Base-by-base conservation (phyloP, 1,139 yeast species). In the Blastobotrys indianensis region DNA sequence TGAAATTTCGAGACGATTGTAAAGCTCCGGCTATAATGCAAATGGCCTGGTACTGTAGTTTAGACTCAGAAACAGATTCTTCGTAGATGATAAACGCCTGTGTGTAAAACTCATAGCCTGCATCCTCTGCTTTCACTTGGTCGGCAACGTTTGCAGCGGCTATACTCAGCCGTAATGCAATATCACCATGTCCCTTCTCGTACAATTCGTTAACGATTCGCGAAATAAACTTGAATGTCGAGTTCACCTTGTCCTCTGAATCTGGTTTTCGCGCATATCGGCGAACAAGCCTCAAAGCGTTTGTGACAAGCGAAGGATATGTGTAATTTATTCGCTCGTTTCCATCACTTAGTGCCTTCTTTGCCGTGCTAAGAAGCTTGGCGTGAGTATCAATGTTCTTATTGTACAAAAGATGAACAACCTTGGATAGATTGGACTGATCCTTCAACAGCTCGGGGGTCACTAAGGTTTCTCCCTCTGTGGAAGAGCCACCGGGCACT, bases 11-110 rank as follows among this genome's bases (percentile, higher is more conserved):
- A 47, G 82, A 72, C 37, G 71, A 70, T 53, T 79, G 79, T 47
- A 86, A 67, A 50, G 82, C 74, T 59, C 85, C 85, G 39, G 82
- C 77, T 49, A 85, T 73, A 49, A 74, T 56, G 60, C 75, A 61
- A 52, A 77, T 60, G 40, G 81, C 69, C 55, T 77, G 80, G 56
- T 64, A 76, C 58, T 79, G 84, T 3, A 77, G 69, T 44, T 77
- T 72, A 0, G 86, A 79, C 52, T 82, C 87, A 39, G 80, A 69
- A 11, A 82, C 70, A 28, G 80, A 73, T 59, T 92, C 97, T 63
- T 92, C 98, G 63, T 86, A 92, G 1, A 87, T 77, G 2, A 90
- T 76, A 62, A 88, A 87, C 3, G 94, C 83, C 63, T 88, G 95
- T 29, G 85, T 90, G 65, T 85, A 86, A 57, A 87, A 81, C 65